Evolutionary conservation across 441 rosid genomes (phyloP), one percentile per base, ranked within the genome.

Genomic region (Populus hybrid): DNA sequence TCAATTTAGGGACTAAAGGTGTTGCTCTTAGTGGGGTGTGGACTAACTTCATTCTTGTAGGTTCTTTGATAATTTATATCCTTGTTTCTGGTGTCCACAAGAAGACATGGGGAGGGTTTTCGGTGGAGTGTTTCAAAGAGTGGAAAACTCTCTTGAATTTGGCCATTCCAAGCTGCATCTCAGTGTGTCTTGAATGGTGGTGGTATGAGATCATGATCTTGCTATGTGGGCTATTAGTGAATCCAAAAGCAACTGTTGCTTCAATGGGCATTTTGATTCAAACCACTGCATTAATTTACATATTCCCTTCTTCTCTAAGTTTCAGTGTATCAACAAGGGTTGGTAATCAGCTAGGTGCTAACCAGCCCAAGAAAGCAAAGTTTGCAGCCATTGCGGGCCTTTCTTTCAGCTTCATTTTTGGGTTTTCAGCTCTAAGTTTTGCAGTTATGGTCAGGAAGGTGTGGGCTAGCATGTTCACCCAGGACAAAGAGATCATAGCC

Each of bases 181-280:
- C 98, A 1, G 98, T 95, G 40, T 95, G 99, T 78, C 96, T 95
- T 23, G 99, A 95, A 82, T 95, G 99, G 99, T 95, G 99, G 99
- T 95, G 98, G 90, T 95, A 95, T 64, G 99, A 95, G 83, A 93
- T 95, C 81, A 93, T 95, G 98, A 95, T 91, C 72, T 64, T 95
- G 80, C 90, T 95, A 3, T 95, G 98, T 67, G 99, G 99, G 9
- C 74, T 88, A 42, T 42, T 95, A 20, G 0, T 87, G 28, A 85
- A 88, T 74, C 99, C 99, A 9, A 82, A 71, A 80, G 94, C 97
- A 35, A 89, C 94, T 0, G 90, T 93, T 68, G 99, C 99, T 67
- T 92, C 98, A 4, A 95, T 95, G 98, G 99, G 99, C 66, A 89
- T 95, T 83, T 80, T 95, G 85, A 95, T 95, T 73, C 99, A 95